A percentile compares a stretch with the other conserved stretches of the same genome.
phyloP scores from a whole-genome alignment of 495 filamentous ascomycete genomes.

The Neurospora sp. region DNA sequence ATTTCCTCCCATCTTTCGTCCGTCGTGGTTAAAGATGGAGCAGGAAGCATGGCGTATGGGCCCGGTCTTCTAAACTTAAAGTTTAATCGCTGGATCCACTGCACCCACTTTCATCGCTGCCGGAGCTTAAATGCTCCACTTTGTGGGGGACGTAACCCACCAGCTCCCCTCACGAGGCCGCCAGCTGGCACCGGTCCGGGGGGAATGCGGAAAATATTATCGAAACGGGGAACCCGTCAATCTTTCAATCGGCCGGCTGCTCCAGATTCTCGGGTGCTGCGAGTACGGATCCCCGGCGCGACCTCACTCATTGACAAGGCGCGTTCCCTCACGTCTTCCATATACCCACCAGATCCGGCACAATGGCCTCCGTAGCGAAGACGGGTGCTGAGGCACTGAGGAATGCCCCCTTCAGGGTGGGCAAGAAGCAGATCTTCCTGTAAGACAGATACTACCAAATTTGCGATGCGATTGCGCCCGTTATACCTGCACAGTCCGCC shows the following conservation, averaged over 20 bases:
- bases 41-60: background rate
- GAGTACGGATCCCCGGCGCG: background rate
- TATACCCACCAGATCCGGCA: background rate
- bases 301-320: background rate
- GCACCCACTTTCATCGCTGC: background rate
- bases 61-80: background rate
- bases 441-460: conserved; percentile 28
- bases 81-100: background rate
- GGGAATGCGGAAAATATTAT: background rate
- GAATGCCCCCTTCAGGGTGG: conserved; percentile 23
- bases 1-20: background rate
- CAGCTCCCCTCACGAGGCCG: background rate
- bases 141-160: background rate
- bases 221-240: background rate
- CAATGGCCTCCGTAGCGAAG: background rate
- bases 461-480: background rate
- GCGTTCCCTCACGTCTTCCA: background rate
- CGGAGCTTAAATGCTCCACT: background rate
- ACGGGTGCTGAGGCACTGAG: background rate
- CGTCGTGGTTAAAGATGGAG: background rate
- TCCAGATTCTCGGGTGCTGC: background rate
- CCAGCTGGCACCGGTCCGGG: background rate
- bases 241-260: background rate
- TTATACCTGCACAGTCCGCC: background rate
- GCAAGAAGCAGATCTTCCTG: conserved; percentile 59